phyloP scores from a whole-genome alignment of 257 asterid species.

The Datura wrightii region DNA sequence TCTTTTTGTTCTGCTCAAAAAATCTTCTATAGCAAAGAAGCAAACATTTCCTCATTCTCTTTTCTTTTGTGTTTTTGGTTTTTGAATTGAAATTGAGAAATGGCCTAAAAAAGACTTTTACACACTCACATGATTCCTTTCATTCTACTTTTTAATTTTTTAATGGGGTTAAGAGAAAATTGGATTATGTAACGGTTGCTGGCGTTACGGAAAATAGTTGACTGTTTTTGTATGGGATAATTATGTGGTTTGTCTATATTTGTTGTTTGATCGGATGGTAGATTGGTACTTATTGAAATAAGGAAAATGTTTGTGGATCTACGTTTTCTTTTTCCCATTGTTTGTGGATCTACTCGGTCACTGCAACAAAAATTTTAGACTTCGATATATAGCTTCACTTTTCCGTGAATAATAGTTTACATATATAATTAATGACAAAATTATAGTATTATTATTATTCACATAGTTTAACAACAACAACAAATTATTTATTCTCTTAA shows the following conservation, averaged over 20 bases:
- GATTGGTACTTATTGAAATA: background rate
- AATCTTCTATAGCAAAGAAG: conserved; percentile 29
- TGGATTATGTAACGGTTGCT: conserved; percentile 19
- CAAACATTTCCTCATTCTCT: background rate
- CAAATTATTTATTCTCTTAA: too few relatives aligned
- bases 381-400: background rate
- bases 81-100: background rate
- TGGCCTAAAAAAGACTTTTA: background rate
- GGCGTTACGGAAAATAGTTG: conserved; percentile 2
- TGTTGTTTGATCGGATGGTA: background rate
- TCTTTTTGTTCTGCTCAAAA: conserved; percentile 46
- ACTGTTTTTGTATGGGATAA: background rate
- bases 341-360: conserved; percentile 23
- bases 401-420: background rate
- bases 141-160: too few relatives aligned
- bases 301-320: conserved; percentile 14
- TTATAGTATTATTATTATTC: too few relatives aligned
- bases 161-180: conserved; percentile 5
- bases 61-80: background rate
- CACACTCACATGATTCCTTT: background rate
- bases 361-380: background rate
- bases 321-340: background rate
- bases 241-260: background rate
- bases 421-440: too few relatives aligned
- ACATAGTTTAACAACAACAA: too few relatives aligned